These are phyloP conservation scores for Wickerhamiella allomyrinae DNA, from an alignment of 805 yeast genomes.

Conservation along the genomic window DNA sequence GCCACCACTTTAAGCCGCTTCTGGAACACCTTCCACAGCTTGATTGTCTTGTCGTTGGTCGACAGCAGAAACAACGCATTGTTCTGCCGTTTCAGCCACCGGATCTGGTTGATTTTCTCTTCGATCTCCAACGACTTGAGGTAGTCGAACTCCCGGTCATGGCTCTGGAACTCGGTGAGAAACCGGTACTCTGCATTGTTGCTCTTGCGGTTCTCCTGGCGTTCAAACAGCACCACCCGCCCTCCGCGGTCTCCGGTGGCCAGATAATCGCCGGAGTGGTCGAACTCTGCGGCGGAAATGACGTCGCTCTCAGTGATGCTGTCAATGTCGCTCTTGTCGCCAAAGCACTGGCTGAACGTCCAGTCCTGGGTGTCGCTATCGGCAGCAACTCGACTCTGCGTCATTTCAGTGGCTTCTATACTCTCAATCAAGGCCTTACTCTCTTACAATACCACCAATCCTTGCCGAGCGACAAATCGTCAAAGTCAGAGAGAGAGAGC, in stretches of 20 bases:
- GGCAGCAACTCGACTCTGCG: constrained; percentile 15
- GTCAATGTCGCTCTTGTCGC: constrained; percentile 95
- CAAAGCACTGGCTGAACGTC: constrained; percentile 96
- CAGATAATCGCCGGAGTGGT: constrained; percentile 81
- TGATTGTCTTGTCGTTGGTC: constrained; percentile 96
- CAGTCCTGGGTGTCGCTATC: constrained; percentile 31
- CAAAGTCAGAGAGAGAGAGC: too few species aligned
- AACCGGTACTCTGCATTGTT: constrained; percentile 59
- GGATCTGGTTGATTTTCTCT: constrained; percentile 93
- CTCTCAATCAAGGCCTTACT: too few species aligned
- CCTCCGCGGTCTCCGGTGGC: constrained; percentile 99
- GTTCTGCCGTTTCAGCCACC: constrained; percentile 84
- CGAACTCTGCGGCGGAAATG: constrained; percentile 93
- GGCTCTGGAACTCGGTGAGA: constrained; percentile 93
- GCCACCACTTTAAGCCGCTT: constrained; percentile 82
- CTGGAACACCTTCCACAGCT: constrained; percentile 91
- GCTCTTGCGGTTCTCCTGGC: constrained; percentile 55
- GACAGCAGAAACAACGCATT: constrained; percentile 80
- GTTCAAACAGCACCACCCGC: constrained; percentile 86
- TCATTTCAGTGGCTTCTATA: too few species aligned
- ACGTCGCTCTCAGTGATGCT: constrained; percentile 93
- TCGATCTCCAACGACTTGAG: constrained; percentile 91
- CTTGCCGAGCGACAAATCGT: too few species aligned
- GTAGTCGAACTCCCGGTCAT: constrained; percentile 97
- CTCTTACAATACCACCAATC: too few species aligned